A percentile compares a stretch with the other conserved stretches of the same genome.
Conservation (phyloP, 176 grass and related monocot genomes). For the Metroxylon sagu region DNA sequence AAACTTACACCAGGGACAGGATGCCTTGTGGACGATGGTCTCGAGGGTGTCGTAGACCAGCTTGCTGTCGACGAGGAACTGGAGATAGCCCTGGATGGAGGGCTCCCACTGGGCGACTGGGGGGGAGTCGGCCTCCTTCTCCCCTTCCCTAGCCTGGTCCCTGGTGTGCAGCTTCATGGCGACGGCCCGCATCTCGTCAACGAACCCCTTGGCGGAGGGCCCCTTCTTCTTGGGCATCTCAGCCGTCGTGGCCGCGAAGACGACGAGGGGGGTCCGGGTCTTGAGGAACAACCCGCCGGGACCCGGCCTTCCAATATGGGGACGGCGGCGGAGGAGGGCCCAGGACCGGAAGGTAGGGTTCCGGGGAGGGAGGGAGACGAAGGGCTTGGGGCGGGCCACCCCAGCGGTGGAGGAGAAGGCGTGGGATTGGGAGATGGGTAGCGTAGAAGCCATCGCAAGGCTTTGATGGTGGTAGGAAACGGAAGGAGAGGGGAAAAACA, state of each 20-base stretch:
- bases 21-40: constrained; percentile 51
- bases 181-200: constrained; percentile 90
- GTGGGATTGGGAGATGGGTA: constrained; percentile 25
- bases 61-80: constrained; percentile 92
- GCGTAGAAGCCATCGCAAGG: constrained; percentile 22
- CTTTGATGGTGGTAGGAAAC: too few relatives aligned
- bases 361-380: too few relatives aligned
- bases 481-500: too few relatives aligned
- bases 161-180: constrained; percentile 87
- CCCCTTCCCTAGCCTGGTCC: constrained; percentile 75
- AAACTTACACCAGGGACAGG: constrained; percentile 66
- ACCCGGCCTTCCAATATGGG: too few relatives aligned
- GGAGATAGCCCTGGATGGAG: constrained; percentile 56
- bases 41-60: constrained; percentile 82
- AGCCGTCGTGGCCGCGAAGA: constrained; percentile 22
- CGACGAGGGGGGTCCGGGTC: too few relatives aligned
- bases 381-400: too few relatives aligned
- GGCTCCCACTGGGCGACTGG: constrained; percentile 73
- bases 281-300: too few relatives aligned
- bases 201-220: constrained; percentile 45
- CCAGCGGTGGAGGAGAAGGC: constrained; percentile 1
- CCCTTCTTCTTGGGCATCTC: constrained; percentile 40
- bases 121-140: constrained; percentile 68
- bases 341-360: too few relatives aligned
- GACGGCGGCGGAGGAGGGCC: neutral